Percentiles rank a stretch among this genome's conserved stretches.
These are phyloP conservation scores for Salix udensis DNA, from an alignment of 345 rosid species.

Conservation along the genomic window DNA sequence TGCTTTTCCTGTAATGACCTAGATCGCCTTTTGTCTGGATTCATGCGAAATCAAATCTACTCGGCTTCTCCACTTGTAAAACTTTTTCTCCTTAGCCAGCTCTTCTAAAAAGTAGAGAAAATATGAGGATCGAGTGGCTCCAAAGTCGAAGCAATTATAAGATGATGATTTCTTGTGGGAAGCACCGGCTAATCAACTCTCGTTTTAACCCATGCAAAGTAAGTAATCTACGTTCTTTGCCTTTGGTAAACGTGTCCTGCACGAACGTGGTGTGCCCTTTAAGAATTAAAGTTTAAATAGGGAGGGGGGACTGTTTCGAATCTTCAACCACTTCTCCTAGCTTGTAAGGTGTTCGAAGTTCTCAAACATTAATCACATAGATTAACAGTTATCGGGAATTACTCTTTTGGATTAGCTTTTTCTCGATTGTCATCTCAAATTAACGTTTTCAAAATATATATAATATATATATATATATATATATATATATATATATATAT, in stretches of 20 bases:
- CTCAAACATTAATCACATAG: no score
- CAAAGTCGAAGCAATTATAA: conserved; percentile 54
- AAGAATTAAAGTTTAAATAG: no score
- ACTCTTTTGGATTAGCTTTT: no score
- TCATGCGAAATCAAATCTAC: conserved; percentile 33
- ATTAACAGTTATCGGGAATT: no score
- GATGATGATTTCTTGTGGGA: conserved; percentile 74
- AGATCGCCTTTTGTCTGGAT: conserved; percentile 13
- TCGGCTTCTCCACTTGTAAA: conserved; percentile 12
- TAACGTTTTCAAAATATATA: no score
- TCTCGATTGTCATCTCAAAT: no score
- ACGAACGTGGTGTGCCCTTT: conserved; percentile 19
- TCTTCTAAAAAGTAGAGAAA: conserved; percentile 28
- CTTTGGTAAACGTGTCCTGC: conserved; percentile 45
- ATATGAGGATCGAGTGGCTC: conserved; percentile 25
- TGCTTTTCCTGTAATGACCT: not conserved
- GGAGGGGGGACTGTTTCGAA: no score
- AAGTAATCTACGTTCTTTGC: conserved; percentile 42
- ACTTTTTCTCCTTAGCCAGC: not conserved
- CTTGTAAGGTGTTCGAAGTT: no score
- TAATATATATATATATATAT: no score
- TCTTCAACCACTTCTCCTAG: no score
- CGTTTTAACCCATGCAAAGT: conserved; percentile 53
- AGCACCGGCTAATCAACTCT: conserved; percentile 32
- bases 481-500: no score